A percentile compares a stretch with the other conserved stretches of the same genome.
Evolutionary conservation across 306 rosid genomes (phyloP).

Genomic region (Casuarina equisetifolia): DNA sequence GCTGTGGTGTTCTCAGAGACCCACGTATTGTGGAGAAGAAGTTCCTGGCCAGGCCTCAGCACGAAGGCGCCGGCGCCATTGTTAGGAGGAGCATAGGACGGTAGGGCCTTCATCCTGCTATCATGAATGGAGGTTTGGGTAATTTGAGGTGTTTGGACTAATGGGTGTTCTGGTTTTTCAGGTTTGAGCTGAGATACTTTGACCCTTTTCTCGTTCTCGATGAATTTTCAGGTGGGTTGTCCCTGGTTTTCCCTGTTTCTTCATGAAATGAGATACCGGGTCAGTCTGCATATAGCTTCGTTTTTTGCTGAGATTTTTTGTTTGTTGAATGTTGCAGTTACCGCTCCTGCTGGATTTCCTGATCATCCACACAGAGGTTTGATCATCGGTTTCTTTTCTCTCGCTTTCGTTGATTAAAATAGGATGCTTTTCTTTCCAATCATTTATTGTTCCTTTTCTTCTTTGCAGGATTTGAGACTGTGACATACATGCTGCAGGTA

Average conservation of each 20-base stretch:
- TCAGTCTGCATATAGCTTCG: not conserved
- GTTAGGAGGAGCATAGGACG: constrained; percentile 98
- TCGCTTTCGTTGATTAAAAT: not conserved
- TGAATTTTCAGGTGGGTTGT: constrained; percentile 87
- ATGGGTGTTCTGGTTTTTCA: constrained; percentile 35
- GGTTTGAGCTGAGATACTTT: constrained; percentile 88
- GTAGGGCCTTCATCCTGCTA: constrained; percentile 31
- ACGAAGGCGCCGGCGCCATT: constrained; percentile 89
- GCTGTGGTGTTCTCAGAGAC: constrained; percentile 27
- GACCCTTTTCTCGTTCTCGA: constrained; percentile 93
- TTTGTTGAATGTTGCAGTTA: constrained; percentile 48
- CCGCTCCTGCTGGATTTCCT: constrained; percentile 97
- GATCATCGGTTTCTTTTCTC: constrained; percentile 6
- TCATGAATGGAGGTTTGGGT: not conserved
- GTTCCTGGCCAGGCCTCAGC: constrained; percentile 89
- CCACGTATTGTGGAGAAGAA: constrained; percentile 72
- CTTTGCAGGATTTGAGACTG: constrained; percentile 86
- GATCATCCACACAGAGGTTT: constrained; percentile 99
- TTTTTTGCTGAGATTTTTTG: constrained; percentile 20
- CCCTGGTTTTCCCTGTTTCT: constrained; percentile 29
- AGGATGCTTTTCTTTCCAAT: constrained; percentile 28
- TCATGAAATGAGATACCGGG: not conserved
- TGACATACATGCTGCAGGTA: constrained; percentile 99
- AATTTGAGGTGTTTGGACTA: constrained; percentile 27
- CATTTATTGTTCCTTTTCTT: constrained; percentile 28